Evolutionary conservation across 345 rosid species (phyloP).

Genomic region (Brassica napus): DNA sequence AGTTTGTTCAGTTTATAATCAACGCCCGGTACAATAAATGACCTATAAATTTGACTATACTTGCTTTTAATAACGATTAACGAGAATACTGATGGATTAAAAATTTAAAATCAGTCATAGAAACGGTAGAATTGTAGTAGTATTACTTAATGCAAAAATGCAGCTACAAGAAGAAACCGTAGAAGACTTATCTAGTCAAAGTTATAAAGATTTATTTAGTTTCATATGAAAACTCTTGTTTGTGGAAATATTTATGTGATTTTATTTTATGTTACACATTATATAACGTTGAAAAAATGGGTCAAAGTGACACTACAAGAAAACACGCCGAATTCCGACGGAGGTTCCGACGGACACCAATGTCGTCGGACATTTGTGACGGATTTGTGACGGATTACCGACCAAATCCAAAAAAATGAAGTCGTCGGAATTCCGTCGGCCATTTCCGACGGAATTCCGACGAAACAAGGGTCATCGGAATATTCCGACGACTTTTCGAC

Average conservation of each 20-base stretch:
- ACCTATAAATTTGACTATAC: not conserved
- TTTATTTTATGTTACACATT: not conserved
- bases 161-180: not conserved
- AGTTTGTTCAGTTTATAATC: not conserved
- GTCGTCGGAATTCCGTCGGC: too few relatives aligned
- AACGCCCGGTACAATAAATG: not conserved
- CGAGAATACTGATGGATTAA: not conserved
- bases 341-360: too few relatives aligned
- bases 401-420: too few relatives aligned
- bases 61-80: not conserved
- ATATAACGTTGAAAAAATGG: not conserved
- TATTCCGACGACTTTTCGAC: too few relatives aligned
- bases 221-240: not conserved
- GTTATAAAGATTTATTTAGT: not conserved
- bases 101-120: not conserved
- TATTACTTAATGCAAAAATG: not conserved
- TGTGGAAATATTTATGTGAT: not conserved
- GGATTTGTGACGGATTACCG: too few relatives aligned
- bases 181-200: not conserved
- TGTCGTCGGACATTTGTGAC: too few relatives aligned
- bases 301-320: not conserved
- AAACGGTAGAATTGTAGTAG: not conserved
- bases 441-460: too few relatives aligned
- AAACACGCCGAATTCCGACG: too few relatives aligned
- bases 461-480: too few relatives aligned